Conservation (phyloP, 176 grass and related monocot species). For the Zoysia japonica region DNA sequence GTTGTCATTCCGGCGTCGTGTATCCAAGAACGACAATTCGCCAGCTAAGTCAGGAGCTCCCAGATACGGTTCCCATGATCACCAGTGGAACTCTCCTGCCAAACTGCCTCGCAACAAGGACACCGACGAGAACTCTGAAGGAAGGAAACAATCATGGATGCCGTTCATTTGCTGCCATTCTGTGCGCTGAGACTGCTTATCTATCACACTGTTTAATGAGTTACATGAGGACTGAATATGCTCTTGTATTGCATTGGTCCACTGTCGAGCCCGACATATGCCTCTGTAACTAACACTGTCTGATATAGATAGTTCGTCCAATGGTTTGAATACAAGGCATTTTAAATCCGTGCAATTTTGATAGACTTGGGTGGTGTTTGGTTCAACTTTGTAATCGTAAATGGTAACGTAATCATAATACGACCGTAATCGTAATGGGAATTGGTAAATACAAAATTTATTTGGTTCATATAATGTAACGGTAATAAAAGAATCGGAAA, state of each 20-base stretch:
- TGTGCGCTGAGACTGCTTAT: constrained; percentile 32
- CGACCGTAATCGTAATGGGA: too few species aligned
- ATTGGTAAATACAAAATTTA: too few species aligned
- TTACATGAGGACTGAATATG: constrained; percentile 4
- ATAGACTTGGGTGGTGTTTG: not conserved
- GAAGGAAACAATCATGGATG: constrained; percentile 56
- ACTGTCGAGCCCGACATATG: constrained; percentile 16
- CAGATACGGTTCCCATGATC: constrained; percentile 18
- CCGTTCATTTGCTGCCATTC: constrained; percentile 69
- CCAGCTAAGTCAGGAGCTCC: constrained; percentile 3
- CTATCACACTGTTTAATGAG: constrained; percentile 6
- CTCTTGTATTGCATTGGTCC: constrained; percentile 21
- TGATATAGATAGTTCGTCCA: constrained; percentile 42
- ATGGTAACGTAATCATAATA: too few species aligned
- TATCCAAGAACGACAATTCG: constrained; percentile 19
- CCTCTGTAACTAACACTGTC: constrained; percentile 20
- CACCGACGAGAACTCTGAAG: constrained; percentile 43
- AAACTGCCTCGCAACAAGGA: constrained; percentile 41
- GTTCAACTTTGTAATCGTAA: too few species aligned
- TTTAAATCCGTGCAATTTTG: constrained; percentile 28
- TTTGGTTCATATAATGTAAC: too few species aligned
- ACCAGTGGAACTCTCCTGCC: constrained; percentile 55
- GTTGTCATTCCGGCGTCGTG: constrained; percentile 29
- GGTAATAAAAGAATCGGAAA: too few species aligned
- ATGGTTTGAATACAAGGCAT: constrained; percentile 28